These are phyloP conservation scores for Rhizophora apiculata DNA, from an alignment of 345 rosid genomes.

Conservation along the genomic window DNA sequence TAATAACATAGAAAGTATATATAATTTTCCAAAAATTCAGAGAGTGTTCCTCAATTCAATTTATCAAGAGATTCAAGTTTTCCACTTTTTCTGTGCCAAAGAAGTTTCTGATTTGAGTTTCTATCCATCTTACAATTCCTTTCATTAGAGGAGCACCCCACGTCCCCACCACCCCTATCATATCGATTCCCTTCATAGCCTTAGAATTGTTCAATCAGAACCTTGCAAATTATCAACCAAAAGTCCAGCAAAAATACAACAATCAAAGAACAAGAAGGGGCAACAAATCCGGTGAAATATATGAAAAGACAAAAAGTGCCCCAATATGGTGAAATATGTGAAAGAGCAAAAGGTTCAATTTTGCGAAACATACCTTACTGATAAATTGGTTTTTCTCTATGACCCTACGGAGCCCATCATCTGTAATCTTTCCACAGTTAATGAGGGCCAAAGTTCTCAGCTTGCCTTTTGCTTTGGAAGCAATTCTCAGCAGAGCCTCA, in stretches of 20 bases:
- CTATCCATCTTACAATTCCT: too few relatives aligned
- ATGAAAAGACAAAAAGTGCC: background rate
- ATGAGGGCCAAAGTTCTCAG: constrained; percentile 43
- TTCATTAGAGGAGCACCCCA: background rate
- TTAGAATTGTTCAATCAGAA: background rate
- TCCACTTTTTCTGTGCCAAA: too few relatives aligned
- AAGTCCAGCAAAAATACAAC: background rate
- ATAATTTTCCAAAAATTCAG: too few relatives aligned
- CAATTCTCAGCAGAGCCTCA: constrained; percentile 39
- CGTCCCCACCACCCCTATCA: background rate
- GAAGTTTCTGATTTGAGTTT: too few relatives aligned
- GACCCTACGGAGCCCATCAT: constrained; percentile 54
- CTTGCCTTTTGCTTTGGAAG: constrained; percentile 52
- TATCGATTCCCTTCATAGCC: background rate
- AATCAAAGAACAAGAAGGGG: background rate
- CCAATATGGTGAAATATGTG: background rate
- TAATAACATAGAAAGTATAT: too few relatives aligned
- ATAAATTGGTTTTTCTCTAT: constrained; percentile 53
- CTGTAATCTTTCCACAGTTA: constrained; percentile 49
- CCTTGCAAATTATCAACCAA: background rate
- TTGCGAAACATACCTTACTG: constrained; percentile 39
- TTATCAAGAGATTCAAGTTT: too few relatives aligned
- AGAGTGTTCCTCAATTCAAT: too few relatives aligned
- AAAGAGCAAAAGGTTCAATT: background rate
- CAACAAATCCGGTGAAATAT: background rate